Percentiles rank a stretch among this genome's conserved stretches.
Conservation (phyloP, 192 early-diverging fungal species). For the Backusella liffmaniae region DNA sequence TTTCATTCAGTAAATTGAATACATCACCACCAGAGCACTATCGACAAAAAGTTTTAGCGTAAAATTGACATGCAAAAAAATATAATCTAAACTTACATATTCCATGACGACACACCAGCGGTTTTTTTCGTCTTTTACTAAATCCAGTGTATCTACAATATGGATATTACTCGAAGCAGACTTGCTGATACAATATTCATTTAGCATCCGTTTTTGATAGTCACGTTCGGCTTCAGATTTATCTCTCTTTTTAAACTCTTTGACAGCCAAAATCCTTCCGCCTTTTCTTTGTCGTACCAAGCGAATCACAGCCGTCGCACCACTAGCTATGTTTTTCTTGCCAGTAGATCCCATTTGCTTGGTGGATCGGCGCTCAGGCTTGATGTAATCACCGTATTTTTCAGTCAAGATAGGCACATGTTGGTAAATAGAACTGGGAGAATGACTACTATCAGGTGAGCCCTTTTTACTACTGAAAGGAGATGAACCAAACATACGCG, state of each 20-base stretch:
- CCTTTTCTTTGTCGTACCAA: slow-evolving; percentile 75
- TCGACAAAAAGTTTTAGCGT: neutral
- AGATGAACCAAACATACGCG: neutral
- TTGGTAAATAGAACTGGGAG: neutral
- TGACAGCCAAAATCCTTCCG: slow-evolving; percentile 85
- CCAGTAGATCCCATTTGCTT: slow-evolving; percentile 14
- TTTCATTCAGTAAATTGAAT: slow-evolving; percentile 77
- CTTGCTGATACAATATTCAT: slow-evolving; percentile 96
- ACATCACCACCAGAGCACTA: slow-evolving; percentile 96
- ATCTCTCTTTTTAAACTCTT: slow-evolving; percentile 85
- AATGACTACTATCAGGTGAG: neutral
- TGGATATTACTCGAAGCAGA: slow-evolving; percentile 88
- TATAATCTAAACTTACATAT: slow-evolving; percentile 38
- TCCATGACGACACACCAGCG: slow-evolving; percentile 84
- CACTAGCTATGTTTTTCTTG: slow-evolving; percentile 69
- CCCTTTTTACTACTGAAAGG: neutral
- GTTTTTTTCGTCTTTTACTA: slow-evolving; percentile 90
- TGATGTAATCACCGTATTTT: slow-evolving; percentile 29
- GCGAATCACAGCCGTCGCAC: slow-evolving; percentile 88
- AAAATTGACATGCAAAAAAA: neutral
- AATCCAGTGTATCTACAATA: slow-evolving; percentile 90
- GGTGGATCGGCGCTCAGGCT: slow-evolving; percentile 1
- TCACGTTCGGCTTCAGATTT: slow-evolving; percentile 91
- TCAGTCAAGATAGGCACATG: slow-evolving; percentile 11
- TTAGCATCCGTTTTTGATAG: slow-evolving; percentile 92